Conservation (phyloP, 768 basidiomycete genomes). For the Bullera alba region DNA sequence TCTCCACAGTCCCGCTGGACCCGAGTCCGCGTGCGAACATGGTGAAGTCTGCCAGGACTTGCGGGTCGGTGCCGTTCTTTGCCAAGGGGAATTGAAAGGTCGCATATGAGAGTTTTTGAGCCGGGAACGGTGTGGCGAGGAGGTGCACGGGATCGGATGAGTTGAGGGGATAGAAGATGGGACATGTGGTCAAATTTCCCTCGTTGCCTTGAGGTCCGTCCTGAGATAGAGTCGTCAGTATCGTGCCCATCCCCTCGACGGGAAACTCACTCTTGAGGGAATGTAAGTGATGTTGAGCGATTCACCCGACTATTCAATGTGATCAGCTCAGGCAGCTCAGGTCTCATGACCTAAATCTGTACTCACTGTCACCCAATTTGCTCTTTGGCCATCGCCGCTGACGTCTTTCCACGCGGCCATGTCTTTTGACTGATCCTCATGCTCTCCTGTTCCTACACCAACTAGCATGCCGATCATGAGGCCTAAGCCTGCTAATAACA, state of each 20-base stretch:
- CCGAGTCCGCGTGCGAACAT: slow-evolving; percentile 33
- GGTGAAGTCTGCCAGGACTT: slow-evolving; percentile 10
- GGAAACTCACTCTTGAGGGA: slow-evolving; percentile 20
- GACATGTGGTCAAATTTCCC: slow-evolving; percentile 30
- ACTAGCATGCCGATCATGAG: slow-evolving; percentile 28
- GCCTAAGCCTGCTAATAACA: slow-evolving; percentile 24
- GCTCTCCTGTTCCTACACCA: slow-evolving; percentile 9
- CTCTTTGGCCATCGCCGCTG: slow-evolving; percentile 6
- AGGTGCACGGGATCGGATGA: slow-evolving; percentile 16
- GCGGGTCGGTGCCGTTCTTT: background rate
- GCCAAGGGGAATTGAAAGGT: slow-evolving; percentile 28
- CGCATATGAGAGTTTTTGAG: slow-evolving; percentile 19
- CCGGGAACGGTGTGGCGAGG: slow-evolving; percentile 33
- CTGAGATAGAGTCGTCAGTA: slow-evolving; percentile 5
- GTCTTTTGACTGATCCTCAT: background rate
- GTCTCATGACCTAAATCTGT: background rate
- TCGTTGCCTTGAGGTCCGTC: slow-evolving; percentile 30
- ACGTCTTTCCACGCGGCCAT: slow-evolving; percentile 13
- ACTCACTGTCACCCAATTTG: slow-evolving; percentile 11
- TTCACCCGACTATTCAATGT: slow-evolving; percentile 4
- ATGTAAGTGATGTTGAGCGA: slow-evolving; percentile 24
- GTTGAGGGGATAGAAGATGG: slow-evolving; percentile 27
- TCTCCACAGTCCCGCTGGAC: slow-evolving; percentile 29
- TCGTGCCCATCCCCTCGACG: no score
- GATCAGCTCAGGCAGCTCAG: no score